These are phyloP conservation scores for Acanthamoeba royreba DNA, from an alignment of 208 protist species.

Conservation along the genomic window DNA sequence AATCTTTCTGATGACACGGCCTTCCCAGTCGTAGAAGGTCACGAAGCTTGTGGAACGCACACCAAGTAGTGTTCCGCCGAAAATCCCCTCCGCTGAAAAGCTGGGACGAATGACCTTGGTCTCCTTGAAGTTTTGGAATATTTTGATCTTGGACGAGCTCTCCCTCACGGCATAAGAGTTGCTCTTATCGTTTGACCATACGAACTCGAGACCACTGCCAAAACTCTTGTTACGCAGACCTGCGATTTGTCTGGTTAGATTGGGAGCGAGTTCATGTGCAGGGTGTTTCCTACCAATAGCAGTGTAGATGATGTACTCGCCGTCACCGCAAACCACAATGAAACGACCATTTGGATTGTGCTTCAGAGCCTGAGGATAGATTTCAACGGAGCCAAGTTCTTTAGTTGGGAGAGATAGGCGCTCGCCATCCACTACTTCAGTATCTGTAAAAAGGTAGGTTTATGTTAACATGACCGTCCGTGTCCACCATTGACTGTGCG, in stretches of 20 bases:
- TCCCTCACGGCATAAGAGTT: constrained; percentile 92
- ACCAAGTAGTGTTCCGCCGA: constrained; percentile 86
- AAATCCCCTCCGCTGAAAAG: constrained; percentile 78
- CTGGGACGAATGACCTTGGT: constrained; percentile 81
- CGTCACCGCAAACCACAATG: constrained; percentile 91
- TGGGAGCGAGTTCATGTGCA: neutral
- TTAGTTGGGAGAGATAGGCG: constrained; percentile 81
- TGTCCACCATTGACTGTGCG: neutral
- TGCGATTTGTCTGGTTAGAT: neutral
- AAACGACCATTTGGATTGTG: constrained; percentile 95
- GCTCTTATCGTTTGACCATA: constrained; percentile 83
- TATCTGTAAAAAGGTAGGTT: neutral
- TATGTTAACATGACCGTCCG: neutral
- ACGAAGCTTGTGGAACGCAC: constrained; percentile 84
- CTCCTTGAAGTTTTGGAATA: constrained; percentile 96
- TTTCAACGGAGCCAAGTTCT: constrained; percentile 94
- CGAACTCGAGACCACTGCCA: constrained; percentile 94
- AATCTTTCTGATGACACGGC: constrained; percentile 90
- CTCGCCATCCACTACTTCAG: constrained; percentile 71
- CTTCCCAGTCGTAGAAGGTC: constrained; percentile 97
- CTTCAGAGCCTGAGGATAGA: constrained; percentile 87
- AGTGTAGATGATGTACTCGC: constrained; percentile 98
- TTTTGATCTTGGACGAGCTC: constrained; percentile 84
- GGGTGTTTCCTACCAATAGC: constrained; percentile 78
- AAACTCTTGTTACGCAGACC: constrained; percentile 93